A percentile compares a stretch with the other conserved stretches of the same genome.
Evolutionary conservation across 768 basidiomycete species (phyloP).

Genomic region (Filobasidium wieringae): DNA sequence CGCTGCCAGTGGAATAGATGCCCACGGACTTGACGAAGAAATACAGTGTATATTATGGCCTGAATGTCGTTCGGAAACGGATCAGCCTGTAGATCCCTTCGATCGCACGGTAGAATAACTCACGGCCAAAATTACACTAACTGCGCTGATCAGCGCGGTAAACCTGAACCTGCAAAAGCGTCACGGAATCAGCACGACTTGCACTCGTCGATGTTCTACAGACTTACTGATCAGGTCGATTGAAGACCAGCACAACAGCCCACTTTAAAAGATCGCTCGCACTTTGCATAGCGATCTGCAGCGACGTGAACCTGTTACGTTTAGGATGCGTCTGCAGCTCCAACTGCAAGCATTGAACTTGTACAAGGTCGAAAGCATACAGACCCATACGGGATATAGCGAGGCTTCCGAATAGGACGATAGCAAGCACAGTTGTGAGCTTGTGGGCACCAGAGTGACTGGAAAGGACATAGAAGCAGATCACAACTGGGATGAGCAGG

Average conservation of each 20-base stretch:
- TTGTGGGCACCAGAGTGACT: slow-evolving; percentile 17
- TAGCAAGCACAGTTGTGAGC: slow-evolving; percentile 7
- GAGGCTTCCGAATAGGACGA: slow-evolving; percentile 22
- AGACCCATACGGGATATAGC: slow-evolving; percentile 33
- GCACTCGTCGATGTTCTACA: too few species aligned
- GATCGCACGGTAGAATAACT: neutral
- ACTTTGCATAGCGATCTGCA: slow-evolving; percentile 32
- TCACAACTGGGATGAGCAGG: slow-evolving; percentile 27
- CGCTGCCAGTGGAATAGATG: slow-evolving; percentile 22
- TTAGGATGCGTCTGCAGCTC: slow-evolving; percentile 28
- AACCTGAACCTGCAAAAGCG: slow-evolving; percentile 22
- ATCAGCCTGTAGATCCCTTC: too few species aligned
- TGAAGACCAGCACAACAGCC: slow-evolving; percentile 24
- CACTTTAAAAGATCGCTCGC: slow-evolving; percentile 36
- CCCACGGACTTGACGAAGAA: slow-evolving; percentile 23
- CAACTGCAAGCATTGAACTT: slow-evolving; percentile 34
- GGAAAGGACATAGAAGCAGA: slow-evolving; percentile 31
- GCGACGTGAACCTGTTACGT: slow-evolving; percentile 30
- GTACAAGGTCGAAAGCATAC: slow-evolving; percentile 37
- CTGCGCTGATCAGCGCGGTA: slow-evolving; percentile 31
- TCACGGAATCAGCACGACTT: neutral
- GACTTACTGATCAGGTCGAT: slow-evolving; percentile 15
- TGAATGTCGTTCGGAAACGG: neutral
- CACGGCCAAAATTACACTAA: slow-evolving; percentile 22
- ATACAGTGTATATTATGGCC: slow-evolving; percentile 22